phyloP scores from a whole-genome alignment of 371 early-diverging fungal genomes.

The Apophysomyces trapeziformis region DNA sequence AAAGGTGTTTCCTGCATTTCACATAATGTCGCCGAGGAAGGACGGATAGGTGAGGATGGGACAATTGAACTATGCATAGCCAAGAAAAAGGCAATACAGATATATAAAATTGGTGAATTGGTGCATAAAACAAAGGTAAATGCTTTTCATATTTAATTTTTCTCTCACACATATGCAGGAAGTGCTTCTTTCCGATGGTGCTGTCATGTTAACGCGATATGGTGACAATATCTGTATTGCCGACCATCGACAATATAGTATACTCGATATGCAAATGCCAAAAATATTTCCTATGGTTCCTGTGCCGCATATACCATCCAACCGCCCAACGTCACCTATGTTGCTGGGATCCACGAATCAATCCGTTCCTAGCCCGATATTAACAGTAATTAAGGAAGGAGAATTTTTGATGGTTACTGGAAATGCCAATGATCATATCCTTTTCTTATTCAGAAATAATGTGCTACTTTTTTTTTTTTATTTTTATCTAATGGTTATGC shows the following conservation, averaged over 20 bases:
- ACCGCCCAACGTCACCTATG: constrained; percentile 27
- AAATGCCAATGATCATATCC: constrained; percentile 46
- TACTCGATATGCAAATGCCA: constrained; percentile 59
- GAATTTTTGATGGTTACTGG: constrained; percentile 81
- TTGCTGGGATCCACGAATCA: constrained; percentile 45
- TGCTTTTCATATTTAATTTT: neutral
- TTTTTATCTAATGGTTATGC: neutral
- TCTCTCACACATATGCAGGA: constrained; percentile 51
- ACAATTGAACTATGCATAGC: constrained; percentile 67
- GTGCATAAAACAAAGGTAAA: constrained; percentile 57
- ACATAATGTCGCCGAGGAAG: constrained; percentile 61
- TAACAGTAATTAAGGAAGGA: constrained; percentile 62
- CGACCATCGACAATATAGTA: constrained; percentile 65
- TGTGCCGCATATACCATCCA: constrained; percentile 45
- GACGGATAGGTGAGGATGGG: constrained; percentile 61
- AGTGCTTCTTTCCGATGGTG: constrained; percentile 66
- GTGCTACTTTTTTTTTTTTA: neutral
- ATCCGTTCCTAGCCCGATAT: constrained; percentile 59
- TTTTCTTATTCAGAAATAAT: constrained; percentile 27
- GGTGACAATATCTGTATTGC: constrained; percentile 67
- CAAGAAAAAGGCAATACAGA: constrained; percentile 64
- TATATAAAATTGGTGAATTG: constrained; percentile 56
- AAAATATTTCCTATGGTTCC: constrained; percentile 64
- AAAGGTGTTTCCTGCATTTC: constrained; percentile 73
- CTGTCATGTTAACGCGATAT: constrained; percentile 57